These are phyloP conservation scores for Hypoxylon sp. DNA, from an alignment of 2,329 filamentous ascomycete genomes.

Conservation along the genomic window DNA sequence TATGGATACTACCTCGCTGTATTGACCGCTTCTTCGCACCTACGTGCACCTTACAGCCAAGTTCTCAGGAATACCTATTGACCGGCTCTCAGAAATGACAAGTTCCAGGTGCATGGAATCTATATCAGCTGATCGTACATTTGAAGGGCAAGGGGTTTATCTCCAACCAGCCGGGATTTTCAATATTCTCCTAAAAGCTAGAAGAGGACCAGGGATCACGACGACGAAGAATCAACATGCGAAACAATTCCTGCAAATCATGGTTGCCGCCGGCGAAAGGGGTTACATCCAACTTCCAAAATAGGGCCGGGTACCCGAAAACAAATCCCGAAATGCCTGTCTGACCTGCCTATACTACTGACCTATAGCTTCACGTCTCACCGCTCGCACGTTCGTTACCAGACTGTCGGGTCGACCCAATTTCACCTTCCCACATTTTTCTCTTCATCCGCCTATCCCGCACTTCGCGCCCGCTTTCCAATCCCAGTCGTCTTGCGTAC, in stretches of 20 bases:
- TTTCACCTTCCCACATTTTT: conserved; percentile 23
- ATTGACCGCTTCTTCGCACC: conserved; percentile 29
- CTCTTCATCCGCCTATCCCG: conserved; percentile 27
- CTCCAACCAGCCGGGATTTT: conserved; percentile 20
- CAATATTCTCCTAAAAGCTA: conserved; percentile 2
- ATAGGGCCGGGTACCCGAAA: conserved; percentile 26
- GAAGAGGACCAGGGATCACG: conserved; percentile 7
- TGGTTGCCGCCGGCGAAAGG: conserved; percentile 23
- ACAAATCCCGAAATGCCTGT: conserved; percentile 29
- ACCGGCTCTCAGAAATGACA: too few species aligned
- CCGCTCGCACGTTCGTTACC: conserved; percentile 33
- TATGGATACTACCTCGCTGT: conserved; percentile 6
- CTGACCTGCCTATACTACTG: conserved; percentile 9
- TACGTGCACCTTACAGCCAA: too few species aligned
- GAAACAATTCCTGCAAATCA: conserved; percentile 28
- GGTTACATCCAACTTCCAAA: conserved; percentile 32
- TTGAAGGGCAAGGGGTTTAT: conserved; percentile 5
- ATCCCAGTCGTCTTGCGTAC: conserved; percentile 9
- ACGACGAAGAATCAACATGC: too few species aligned
- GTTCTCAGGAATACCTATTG: too few species aligned
- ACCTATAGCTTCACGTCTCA: conserved; percentile 27
- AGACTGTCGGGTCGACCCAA: conserved; percentile 33
- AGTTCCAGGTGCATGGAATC: conserved; percentile 19
- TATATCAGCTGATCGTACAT: conserved; percentile 27
- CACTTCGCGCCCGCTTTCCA: conserved; percentile 18